A percentile compares a stretch with the other conserved stretches of the same genome.
Conservation (phyloP, 2,329 filamentous ascomycete species). For the Penicillium sp. region DNA sequence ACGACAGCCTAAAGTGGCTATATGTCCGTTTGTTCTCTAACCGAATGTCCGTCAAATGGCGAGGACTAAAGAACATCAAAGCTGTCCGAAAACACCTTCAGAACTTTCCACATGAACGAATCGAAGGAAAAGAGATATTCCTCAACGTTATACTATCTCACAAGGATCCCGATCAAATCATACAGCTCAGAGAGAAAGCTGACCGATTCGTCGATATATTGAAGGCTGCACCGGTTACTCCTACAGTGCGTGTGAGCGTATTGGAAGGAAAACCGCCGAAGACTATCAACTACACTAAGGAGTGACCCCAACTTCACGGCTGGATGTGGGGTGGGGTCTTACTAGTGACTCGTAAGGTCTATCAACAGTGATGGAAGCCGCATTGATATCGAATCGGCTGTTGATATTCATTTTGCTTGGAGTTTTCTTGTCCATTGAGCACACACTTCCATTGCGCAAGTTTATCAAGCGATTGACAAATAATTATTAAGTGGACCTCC, state of each 20-base stretch:
- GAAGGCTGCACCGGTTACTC: neutral
- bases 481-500: no score
- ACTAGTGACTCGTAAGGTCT: no score
- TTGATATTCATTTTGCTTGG: no score
- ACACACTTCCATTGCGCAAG: no score
- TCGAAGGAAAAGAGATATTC: neutral
- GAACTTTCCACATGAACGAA: neutral
- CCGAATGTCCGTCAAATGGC: neutral
- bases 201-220: neutral
- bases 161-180: neutral
- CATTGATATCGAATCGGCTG: no score
- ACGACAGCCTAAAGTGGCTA: neutral
- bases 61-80: neutral
- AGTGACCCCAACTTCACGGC: neutral
- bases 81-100: neutral
- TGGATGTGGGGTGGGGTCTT: no score
- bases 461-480: no score
- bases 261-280: neutral
- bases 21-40: neutral
- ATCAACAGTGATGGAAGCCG: no score
- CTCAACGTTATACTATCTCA: neutral
- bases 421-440: no score
- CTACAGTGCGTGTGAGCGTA: neutral
- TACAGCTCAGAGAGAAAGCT: neutral
- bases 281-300: neutral